phyloP scores from a whole-genome alignment of 345 rosid genomes.

The Xanthoceras sorbifolium region DNA sequence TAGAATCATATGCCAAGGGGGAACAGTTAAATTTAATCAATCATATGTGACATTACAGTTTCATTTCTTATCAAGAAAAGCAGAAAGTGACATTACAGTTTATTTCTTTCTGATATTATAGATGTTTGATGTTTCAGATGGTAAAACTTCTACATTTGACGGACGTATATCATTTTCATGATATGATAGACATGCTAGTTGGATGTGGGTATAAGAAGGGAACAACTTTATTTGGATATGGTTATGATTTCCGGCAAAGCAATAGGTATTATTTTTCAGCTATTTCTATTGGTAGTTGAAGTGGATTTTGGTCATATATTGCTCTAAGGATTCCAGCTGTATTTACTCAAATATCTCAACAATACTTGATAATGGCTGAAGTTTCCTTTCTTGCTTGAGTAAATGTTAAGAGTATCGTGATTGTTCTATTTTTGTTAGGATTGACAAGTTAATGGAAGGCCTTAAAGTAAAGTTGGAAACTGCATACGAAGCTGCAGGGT shows the following conservation, averaged over 20 bases:
- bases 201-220: slow-evolving; percentile 79
- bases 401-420: not conserved
- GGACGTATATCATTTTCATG: slow-evolving; percentile 85
- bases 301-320: not conserved
- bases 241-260: slow-evolving; percentile 94
- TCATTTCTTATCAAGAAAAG: not conserved
- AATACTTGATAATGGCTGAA: not conserved
- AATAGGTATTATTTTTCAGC: slow-evolving; percentile 52
- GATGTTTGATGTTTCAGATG: slow-evolving; percentile 46
- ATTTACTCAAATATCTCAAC: not conserved
- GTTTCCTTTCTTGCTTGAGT: slow-evolving; percentile 10
- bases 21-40: not conserved
- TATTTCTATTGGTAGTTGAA: not conserved
- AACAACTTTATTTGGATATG: slow-evolving; percentile 80
- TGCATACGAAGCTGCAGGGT: slow-evolving; percentile 69
- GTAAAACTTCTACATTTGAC: slow-evolving; percentile 58
- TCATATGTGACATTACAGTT: not conserved
- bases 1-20: not conserved
- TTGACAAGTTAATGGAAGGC: slow-evolving; percentile 59
- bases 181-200: slow-evolving; percentile 82
- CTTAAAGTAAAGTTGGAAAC: slow-evolving; percentile 70
- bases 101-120: slow-evolving; percentile 11
- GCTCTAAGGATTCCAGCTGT: not conserved
- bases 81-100: not conserved
- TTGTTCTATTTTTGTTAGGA: slow-evolving; percentile 45